Evolutionary conservation across 1,284 basidiomycete genomes (phyloP), one percentile per base, ranked within the genome.

Genomic region (Cryptococcus amylolentus): DNA sequence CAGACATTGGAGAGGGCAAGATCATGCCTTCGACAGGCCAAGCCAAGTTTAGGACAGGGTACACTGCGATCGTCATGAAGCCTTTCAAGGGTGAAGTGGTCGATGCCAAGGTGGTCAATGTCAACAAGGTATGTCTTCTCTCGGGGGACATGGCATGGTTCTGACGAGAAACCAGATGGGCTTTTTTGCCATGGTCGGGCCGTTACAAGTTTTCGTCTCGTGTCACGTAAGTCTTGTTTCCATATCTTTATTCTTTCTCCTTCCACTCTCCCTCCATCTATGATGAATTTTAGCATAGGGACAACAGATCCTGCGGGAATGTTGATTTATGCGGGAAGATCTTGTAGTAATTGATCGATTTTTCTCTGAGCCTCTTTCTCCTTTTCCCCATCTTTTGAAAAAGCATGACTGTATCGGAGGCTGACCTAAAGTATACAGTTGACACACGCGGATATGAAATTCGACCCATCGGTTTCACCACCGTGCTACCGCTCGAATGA

Each of bases 51-150:
- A 84, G 90, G 62, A 90, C 89, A 35, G 82, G 87, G 49, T 95
- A 94, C 77, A 86, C 89, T 23, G 93, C 93, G 10, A 91, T 97
- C 64, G 92, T 97, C 38, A 94, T 94, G 83, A 92, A 94, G 77
- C 94, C 93, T 37, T 98, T 98, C 84, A 97, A 98, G 78, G 94
- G 94, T 23, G 95, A 98, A 77, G 95, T 98, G 5, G 90, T 98
- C 39, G 96, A 98, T 76, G 95, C 92, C 1, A 87, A 94, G 8
- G 95, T 98, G 27, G 88, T 88, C 65, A 94, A 91, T 64, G 96
- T 98, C 42, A 96, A 89, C 60, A 97, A 98, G 83, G 91, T 91
- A 65, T 67, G 86, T 64, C 23, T 44, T 50, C 28, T 35, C 7
- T 31, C 23, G 48, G 16, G 38, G 18, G 37, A 31, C 37, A 18